Evolutionary conservation across 768 basidiomycete species (phyloP).

Genomic region (Leccinum fibrillosum): DNA sequence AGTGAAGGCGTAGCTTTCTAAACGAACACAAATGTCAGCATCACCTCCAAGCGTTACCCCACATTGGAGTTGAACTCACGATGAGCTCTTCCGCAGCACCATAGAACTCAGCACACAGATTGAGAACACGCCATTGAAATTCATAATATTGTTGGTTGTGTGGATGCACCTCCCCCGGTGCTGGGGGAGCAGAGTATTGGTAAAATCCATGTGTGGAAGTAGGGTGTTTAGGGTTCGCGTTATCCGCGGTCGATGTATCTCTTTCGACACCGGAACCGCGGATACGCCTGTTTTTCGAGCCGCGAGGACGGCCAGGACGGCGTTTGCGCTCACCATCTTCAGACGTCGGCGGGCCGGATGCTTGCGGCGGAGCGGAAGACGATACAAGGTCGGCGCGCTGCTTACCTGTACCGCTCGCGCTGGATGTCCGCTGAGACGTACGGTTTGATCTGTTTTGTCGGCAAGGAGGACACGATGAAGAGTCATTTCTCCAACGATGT

Average conservation of each 20-base stretch:
- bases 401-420: conserved; percentile 13
- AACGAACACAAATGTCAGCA: conserved; percentile 9
- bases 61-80: conserved; percentile 42
- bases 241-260: conserved; percentile 12
- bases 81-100: conserved; percentile 81
- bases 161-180: conserved; percentile 48
- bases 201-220: conserved; percentile 42
- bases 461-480: conserved; percentile 5
- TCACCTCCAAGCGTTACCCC: conserved; percentile 4
- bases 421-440: conserved; percentile 13
- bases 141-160: conserved; percentile 81
- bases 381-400: conserved; percentile 23
- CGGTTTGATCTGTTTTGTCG: conserved; percentile 21
- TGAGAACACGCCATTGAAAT: conserved; percentile 82
- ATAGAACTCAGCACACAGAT: conserved; percentile 83
- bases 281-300: conserved; percentile 69
- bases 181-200: conserved; percentile 40
- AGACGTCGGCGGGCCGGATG: conserved; percentile 17
- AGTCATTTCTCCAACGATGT: neutral
- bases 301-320: conserved; percentile 74
- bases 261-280: conserved; percentile 33
- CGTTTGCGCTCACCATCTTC: conserved; percentile 53
- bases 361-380: conserved; percentile 26
- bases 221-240: conserved; percentile 27
- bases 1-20: conserved; percentile 59